A percentile compares a stretch with the other conserved stretches of the same genome.
phyloP scores from a whole-genome alignment of 2,329 filamentous ascomycete species.

The Nigrospora oryzae region DNA sequence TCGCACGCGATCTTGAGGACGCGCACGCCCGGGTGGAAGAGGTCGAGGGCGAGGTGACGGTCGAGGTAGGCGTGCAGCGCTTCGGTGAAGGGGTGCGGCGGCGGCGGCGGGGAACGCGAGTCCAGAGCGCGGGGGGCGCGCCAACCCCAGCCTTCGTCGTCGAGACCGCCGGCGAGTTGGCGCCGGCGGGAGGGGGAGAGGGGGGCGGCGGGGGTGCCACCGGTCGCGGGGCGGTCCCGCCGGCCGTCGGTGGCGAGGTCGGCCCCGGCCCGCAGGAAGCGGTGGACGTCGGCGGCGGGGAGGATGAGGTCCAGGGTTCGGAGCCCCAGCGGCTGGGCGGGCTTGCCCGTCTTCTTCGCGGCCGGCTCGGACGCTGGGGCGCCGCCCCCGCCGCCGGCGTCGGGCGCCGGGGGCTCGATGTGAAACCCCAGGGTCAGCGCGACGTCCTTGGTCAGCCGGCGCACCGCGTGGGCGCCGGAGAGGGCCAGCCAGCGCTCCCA shows the following conservation, averaged over 20 bases:
- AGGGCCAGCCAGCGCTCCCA: slow-evolving; percentile 42
- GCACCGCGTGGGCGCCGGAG: not conserved
- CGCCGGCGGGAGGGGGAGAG: slow-evolving; percentile 1
- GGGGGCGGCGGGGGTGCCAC: not conserved
- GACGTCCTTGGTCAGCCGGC: slow-evolving; percentile 31
- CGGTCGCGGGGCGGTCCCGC: slow-evolving; percentile 20
- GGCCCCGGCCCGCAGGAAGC: slow-evolving; percentile 34
- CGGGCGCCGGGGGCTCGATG: slow-evolving; percentile 16
- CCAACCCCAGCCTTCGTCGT: slow-evolving; percentile 48
- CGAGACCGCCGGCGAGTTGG: slow-evolving; percentile 33
- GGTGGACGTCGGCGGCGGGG: slow-evolving; percentile 34
- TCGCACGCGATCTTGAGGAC: slow-evolving; percentile 45
- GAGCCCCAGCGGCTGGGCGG: slow-evolving; percentile 18
- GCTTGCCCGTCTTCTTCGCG: not conserved
- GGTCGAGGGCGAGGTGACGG: slow-evolving; percentile 43
- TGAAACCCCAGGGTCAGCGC: slow-evolving; percentile 44
- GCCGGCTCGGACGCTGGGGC: too few relatives aligned
- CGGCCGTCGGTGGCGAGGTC: slow-evolving; percentile 6
- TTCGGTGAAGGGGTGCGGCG: slow-evolving; percentile 33
- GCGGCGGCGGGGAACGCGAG: not conserved
- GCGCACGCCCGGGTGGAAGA: slow-evolving; percentile 46
- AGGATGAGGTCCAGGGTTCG: slow-evolving; percentile 44
- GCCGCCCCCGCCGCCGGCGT: too few relatives aligned
- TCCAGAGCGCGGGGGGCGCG: slow-evolving; percentile 10
- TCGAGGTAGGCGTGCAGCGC: slow-evolving; percentile 41